These are phyloP conservation scores for Bipolaris zeicola DNA, from an alignment of 2,329 filamentous ascomycete species.

Conservation along the genomic window DNA sequence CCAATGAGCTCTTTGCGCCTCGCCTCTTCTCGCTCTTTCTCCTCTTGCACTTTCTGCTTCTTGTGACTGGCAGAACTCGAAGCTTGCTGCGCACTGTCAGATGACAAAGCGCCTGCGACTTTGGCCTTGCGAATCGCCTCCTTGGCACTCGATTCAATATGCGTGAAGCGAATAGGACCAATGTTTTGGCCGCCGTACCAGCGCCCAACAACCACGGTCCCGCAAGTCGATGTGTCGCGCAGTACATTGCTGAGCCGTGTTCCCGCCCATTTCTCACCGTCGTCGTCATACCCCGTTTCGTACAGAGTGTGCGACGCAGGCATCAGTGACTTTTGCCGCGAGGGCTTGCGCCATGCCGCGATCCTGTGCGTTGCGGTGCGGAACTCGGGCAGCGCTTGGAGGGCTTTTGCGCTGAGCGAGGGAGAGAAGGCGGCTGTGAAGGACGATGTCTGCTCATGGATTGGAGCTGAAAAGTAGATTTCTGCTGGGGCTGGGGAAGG, in stretches of 20 bases:
- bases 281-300: conserved; percentile 57
- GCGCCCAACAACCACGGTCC: conserved; percentile 58
- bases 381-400: conserved; percentile 54
- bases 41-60: conserved; percentile 41
- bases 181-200: conserved; percentile 62
- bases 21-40: conserved; percentile 9
- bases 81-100: too few relatives aligned
- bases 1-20: conserved; percentile 47
- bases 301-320: conserved; percentile 46
- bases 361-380: conserved; percentile 57
- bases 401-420: conserved; percentile 45
- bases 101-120: not conserved
- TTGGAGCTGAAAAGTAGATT: conserved; percentile 54
- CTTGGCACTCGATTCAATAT: conserved; percentile 57
- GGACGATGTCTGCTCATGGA: conserved; percentile 58
- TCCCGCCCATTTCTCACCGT: conserved; percentile 60
- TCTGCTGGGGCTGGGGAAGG: conserved; percentile 23
- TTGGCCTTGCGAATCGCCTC: conserved; percentile 52
- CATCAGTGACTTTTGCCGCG: conserved; percentile 54
- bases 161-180: conserved; percentile 59
- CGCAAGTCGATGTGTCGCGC: conserved; percentile 51
- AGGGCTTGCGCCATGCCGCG: conserved; percentile 57
- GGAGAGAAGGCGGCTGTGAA: conserved; percentile 60
- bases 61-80: conserved; percentile 29
- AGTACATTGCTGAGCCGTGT: conserved; percentile 56